Base-by-base conservation (phyloP, 163 green algal genomes). In the Chloromonas sp. region DNA sequence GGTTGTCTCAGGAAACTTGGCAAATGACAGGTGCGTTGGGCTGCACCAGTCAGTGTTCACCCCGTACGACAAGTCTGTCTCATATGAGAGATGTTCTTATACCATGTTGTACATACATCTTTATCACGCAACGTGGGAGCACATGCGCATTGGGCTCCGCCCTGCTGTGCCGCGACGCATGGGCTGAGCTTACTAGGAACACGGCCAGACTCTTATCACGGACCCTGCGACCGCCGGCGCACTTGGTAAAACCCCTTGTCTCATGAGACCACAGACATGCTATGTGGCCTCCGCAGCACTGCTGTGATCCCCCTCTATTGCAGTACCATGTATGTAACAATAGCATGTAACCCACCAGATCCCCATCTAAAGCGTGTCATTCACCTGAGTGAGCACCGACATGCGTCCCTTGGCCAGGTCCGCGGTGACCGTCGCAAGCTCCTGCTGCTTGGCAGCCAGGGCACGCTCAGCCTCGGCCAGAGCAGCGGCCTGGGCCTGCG, bases 381-480 rank as follows among this genome's bases (percentile, higher is more conserved):
- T 2, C 71, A 79, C 83, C 77, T 71, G 58, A 2, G 79, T 82
- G 14, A 82, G 58, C 59, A 82, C 2, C 1, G 58, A 14, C 79
- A 82, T 82, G 79, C 79, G 79, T 1, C 79, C 81, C 5, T 14
- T 60, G 11, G 36, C 62, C 62, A 78, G 15, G n/a, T 78, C 81
- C 11, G 81, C 81, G 1, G 13, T 70, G n/a, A 78, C 81, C 1
- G 2, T 61, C 3, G 81, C 81, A n/a, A 78, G 62, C 81, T 84
- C 81, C 61, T 60, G 13, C 61, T 84, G 81, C 81, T 84, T 78
- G 2, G 62, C 61, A 3, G 61, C 81, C 81, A 78, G 62, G 15
- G 15, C 2, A 36, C 2, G 3, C 81, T 78, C n/a, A 1, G 78
- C n/a, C 61, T 78, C 61, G 1, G 1, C 61, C 81, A 84, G 62